Evolutionary conservation across 2,329 filamentous ascomycete genomes (phyloP), one percentile per base, ranked within the genome.

Genomic region (Clarireedia paspali): DNA sequence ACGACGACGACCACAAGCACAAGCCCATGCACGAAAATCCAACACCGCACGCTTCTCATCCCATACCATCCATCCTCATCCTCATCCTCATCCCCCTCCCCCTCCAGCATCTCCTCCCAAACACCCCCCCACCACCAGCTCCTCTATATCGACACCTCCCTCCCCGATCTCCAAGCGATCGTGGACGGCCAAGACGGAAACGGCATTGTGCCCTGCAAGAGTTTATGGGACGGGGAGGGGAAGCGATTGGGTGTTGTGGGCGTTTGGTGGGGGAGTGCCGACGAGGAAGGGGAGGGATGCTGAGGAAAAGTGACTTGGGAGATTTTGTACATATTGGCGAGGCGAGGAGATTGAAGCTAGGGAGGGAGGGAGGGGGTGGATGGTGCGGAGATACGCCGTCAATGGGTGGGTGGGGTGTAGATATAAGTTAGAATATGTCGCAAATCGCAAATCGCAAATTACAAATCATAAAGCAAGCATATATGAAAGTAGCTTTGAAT

Each of bases 211-310:
- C 74, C 74, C 4, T 77, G 74, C 46, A 62, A 57, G 45, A 74
- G 72, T 27, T 63, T 78, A 26, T 77, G 75, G 75, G 68, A 72
- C 59, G 60, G 57, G 0, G 34, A 58, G 6, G 75, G 73, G 12
- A 59, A 59, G 47, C 67, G 69, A 47, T 56, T 77, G 14, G 46
- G 39, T 26, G 38, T 17, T 20, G 56, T 56, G 27, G 30, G 45
- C 24, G 20, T 55, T 9, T 34, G 27, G 7, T 55, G 52, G 52
- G 20, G 36, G 2, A 14, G 4, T 2, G 39, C 10, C 2, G 7
- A 14, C 7, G 39, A 40, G 36, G 15, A 9, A n/a, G 14, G 39
- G 6, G 39, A 5, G 39, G 6, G 39, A 40, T 5, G 3, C 6
- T 17, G 6, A 3, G 15, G 12, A 10, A 10, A 30, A 10, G 10